A percentile compares a stretch with the other conserved stretches of the same genome.
These are phyloP conservation scores for Vinca minor DNA, from an alignment of 257 asterid genomes.

Conservation along the genomic window DNA sequence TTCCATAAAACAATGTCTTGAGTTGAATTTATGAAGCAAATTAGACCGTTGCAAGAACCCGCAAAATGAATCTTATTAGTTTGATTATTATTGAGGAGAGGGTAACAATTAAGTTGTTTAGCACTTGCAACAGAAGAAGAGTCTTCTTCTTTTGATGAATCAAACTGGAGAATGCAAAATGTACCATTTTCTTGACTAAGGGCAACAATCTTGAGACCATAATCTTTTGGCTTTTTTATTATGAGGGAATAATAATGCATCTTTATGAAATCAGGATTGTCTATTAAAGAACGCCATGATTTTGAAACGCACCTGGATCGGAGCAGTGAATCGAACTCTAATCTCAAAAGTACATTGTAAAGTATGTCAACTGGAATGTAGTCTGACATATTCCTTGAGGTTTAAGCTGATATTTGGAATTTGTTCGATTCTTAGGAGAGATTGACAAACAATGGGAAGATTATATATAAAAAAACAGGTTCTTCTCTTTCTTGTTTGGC, in stretches of 20 bases:
- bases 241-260: not conserved
- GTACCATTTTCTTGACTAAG: not conserved
- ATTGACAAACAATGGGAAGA: no score
- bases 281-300: constrained; percentile 7
- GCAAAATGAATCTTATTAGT: not conserved
- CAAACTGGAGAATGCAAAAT: not conserved
- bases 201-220: not conserved
- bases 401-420: no score
- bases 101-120: not conserved
- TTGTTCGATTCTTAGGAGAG: no score
- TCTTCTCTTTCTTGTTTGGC: no score
- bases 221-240: not conserved
- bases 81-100: not conserved
- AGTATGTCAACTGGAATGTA: not conserved
- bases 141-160: not conserved
- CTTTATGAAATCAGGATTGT: not conserved
- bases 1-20: not conserved
- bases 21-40: not conserved
- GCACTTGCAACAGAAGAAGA: not conserved
- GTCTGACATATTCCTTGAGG: not conserved
- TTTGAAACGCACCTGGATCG: constrained; percentile 7
- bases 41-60: constrained; percentile 5
- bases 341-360: not conserved
- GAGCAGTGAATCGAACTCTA: constrained; percentile 1
- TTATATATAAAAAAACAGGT: no score